Conservation (phyloP, 768 basidiomycete genomes). For the Agrocybe praecox region DNA sequence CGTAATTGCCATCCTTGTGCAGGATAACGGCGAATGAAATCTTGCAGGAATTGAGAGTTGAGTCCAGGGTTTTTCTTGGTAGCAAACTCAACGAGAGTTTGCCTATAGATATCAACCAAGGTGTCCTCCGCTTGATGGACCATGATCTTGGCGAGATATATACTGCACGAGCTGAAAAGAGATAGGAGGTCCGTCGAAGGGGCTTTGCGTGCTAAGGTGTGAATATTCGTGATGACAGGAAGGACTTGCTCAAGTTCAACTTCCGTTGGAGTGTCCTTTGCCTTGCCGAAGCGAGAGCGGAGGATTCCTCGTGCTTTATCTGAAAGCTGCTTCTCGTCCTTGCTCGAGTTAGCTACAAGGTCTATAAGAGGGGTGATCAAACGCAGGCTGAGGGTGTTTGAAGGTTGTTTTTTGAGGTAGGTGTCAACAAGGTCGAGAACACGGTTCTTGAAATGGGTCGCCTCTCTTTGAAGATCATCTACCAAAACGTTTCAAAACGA, state of each 20-base stretch:
- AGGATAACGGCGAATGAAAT: conserved; percentile 72
- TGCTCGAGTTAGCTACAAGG: conserved; percentile 62
- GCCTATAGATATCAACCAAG: conserved; percentile 57
- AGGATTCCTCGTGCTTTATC: conserved; percentile 87
- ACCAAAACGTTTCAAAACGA: background rate
- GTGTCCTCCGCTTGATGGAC: conserved; percentile 43
- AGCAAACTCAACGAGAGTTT: conserved; percentile 74
- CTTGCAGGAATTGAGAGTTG: conserved; percentile 74
- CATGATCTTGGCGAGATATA: conserved; percentile 65
- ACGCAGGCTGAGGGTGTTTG: conserved; percentile 68
- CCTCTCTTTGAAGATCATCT: conserved; percentile 82
- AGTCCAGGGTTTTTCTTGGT: conserved; percentile 81
- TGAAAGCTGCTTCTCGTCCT: conserved; percentile 86
- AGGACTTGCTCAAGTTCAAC: conserved; percentile 45
- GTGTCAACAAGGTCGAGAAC: conserved; percentile 93
- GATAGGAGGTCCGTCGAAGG: conserved; percentile 63
- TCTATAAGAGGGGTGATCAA: conserved; percentile 79
- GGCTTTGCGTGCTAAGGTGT: conserved; percentile 69
- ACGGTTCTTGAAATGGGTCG: conserved; percentile 94
- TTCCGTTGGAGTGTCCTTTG: conserved; percentile 63
- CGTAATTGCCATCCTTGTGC: conserved; percentile 66
- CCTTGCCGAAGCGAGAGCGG: conserved; percentile 69
- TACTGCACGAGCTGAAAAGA: conserved; percentile 66
- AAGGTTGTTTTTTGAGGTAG: conserved; percentile 75
- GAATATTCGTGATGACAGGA: conserved; percentile 62